A percentile compares a stretch with the other conserved stretches of the same genome.
Evolutionary conservation across 768 basidiomycete genomes (phyloP).

Genomic region (Panaeolus cyanescens): DNA sequence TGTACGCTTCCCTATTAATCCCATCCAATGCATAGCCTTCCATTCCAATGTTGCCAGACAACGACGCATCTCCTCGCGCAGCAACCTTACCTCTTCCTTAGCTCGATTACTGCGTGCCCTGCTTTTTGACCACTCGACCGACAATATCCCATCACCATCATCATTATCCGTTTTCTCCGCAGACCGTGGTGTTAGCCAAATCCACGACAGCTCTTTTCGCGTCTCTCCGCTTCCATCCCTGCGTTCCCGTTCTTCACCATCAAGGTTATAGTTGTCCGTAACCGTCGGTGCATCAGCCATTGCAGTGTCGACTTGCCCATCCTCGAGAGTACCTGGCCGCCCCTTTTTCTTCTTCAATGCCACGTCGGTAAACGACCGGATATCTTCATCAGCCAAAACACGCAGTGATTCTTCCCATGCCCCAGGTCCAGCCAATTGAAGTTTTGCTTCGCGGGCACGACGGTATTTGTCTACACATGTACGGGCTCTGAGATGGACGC

Average conservation of each 20-base stretch:
- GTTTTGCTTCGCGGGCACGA: constrained; percentile 9
- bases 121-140: constrained; percentile 11
- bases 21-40: constrained; percentile 16
- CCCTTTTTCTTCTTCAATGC: background rate
- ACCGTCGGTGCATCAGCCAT: too few species aligned
- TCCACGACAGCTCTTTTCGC: constrained; percentile 15
- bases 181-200: constrained; percentile 4
- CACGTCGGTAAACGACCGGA: background rate
- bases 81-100: constrained; percentile 20
- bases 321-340: background rate
- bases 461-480: constrained; percentile 9
- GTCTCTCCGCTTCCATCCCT: constrained; percentile 14
- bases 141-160: constrained; percentile 2
- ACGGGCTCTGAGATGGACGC: constrained; percentile 9
- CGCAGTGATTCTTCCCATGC: constrained; percentile 13
- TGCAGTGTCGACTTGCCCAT: too few species aligned
- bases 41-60: constrained; percentile 11
- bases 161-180: background rate
- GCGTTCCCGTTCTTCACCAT: too few species aligned
- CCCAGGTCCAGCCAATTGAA: constrained; percentile 11
- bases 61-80: constrained; percentile 24
- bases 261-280: too few species aligned
- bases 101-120: constrained; percentile 13
- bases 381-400: constrained; percentile 9
- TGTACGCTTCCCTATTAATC: background rate